A percentile compares a stretch with the other conserved stretches of the same genome.
These are phyloP conservation scores for Rhizopogon sp. DNA, from an alignment of 768 basidiomycete species.

Conservation along the genomic window DNA sequence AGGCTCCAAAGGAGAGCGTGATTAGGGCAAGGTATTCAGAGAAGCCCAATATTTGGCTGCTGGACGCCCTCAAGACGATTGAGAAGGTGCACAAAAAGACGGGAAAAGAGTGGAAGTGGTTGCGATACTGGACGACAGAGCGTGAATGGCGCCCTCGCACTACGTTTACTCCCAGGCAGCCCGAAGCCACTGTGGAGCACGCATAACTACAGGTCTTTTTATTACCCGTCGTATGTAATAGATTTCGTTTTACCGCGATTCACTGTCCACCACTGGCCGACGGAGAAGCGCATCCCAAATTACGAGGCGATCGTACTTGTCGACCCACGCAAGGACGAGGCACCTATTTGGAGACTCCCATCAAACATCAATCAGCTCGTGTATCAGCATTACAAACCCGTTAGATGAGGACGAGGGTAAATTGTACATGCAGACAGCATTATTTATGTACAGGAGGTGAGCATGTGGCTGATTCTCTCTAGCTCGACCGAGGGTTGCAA, in stretches of 20 bases:
- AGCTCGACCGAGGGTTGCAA: too few relatives aligned
- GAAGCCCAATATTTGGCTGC: slow-evolving; percentile 34
- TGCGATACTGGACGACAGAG: slow-evolving; percentile 16
- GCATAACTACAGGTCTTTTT: not conserved
- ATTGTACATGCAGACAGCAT: slow-evolving; percentile 33
- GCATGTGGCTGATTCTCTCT: slow-evolving; percentile 1
- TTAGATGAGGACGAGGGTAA: slow-evolving; percentile 19
- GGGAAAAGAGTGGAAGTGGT: slow-evolving; percentile 21
- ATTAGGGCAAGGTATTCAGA: slow-evolving; percentile 19
- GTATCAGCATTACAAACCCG: slow-evolving; percentile 19
- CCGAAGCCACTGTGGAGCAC: not conserved
- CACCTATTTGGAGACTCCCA: slow-evolving; percentile 27
- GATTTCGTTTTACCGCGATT: not conserved
- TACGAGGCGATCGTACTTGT: slow-evolving; percentile 30
- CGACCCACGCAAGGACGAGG: slow-evolving; percentile 28
- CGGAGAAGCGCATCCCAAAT: slow-evolving; percentile 27
- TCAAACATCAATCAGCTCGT: slow-evolving; percentile 39
- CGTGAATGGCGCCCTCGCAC: not conserved
- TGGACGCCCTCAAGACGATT: slow-evolving; percentile 31
- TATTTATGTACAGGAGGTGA: slow-evolving; percentile 27
- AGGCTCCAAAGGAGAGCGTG: slow-evolving; percentile 13
- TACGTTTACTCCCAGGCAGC: not conserved
- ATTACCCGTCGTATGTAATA: not conserved
- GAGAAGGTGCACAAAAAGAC: slow-evolving; percentile 27
- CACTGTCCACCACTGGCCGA: slow-evolving; percentile 37